A percentile compares a stretch with the other conserved stretches of the same genome.
phyloP scores from a whole-genome alignment of 2,329 filamentous ascomycete genomes.

The Colletotrichum salicis region DNA sequence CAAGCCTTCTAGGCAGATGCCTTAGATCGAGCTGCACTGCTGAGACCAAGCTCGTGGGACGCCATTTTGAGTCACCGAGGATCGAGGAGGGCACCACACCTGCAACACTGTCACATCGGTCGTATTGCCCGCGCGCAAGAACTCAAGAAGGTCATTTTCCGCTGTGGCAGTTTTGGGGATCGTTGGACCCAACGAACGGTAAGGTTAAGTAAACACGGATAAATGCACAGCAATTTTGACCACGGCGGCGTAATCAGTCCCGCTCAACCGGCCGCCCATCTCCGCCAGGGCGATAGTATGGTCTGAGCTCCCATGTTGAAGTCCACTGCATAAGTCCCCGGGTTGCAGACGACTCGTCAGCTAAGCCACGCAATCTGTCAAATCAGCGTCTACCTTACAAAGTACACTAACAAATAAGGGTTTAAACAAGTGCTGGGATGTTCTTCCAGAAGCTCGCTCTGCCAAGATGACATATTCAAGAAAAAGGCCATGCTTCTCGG shows the following conservation, averaged over 20 bases:
- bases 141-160: not conserved
- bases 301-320: not conserved
- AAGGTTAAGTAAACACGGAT: not conserved
- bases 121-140: not conserved
- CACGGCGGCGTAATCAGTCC: not conserved
- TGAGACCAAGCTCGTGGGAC: not conserved
- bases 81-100: not conserved
- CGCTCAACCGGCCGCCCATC: not conserved
- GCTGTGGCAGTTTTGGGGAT: not conserved
- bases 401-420: not conserved
- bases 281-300: not conserved
- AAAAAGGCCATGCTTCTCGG: not conserved
- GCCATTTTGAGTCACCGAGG: not conserved
- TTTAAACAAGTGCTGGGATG: not conserved
- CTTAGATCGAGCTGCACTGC: not conserved
- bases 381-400: not conserved
- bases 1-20: constrained; percentile 13
- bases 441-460: not conserved
- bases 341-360: not conserved
- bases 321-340: not conserved
- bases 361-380: not conserved
- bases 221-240: not conserved
- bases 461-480: not conserved
- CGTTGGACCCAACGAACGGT: not conserved
- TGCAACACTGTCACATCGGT: not conserved